A percentile compares a stretch with the other conserved stretches of the same genome.
phyloP scores from a whole-genome alignment of 441 rosid species.

The Rhodomyrtus psidioides region DNA sequence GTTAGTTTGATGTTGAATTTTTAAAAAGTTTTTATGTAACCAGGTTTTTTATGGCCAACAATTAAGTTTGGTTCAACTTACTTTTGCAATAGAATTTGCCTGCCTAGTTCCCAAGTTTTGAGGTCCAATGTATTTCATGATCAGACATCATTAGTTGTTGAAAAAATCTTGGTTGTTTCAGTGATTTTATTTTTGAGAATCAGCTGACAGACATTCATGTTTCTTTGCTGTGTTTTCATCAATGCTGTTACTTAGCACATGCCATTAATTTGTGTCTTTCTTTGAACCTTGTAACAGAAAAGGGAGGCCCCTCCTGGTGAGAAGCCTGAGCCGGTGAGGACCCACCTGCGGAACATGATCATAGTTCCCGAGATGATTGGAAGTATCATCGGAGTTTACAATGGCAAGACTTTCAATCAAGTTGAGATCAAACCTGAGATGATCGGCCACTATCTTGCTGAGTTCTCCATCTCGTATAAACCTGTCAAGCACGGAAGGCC shows the following conservation, averaged over 20 bases:
- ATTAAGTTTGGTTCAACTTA: background rate
- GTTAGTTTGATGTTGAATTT: background rate
- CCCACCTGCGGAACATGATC: slow-evolving; percentile 11
- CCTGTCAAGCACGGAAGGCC: slow-evolving; percentile 11
- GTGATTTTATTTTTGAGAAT: background rate
- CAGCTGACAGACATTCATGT: background rate
- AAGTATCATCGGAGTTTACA: slow-evolving; percentile 5
- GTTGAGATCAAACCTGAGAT: slow-evolving; percentile 7
- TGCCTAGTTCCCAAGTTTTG: background rate
- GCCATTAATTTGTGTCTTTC: background rate
- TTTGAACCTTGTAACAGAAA: background rate
- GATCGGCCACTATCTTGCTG: slow-evolving; percentile 5
- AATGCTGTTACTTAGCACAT: background rate
- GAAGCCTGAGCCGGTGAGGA: slow-evolving; percentile 9
- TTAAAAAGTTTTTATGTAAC: background rate
- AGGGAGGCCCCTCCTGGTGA: slow-evolving; percentile 10
- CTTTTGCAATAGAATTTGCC: background rate
- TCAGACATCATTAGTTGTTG: background rate
- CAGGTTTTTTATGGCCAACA: background rate
- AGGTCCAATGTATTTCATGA: background rate
- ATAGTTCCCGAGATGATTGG: slow-evolving; percentile 5
- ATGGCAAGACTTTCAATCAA: slow-evolving; percentile 7
- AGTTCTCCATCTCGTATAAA: slow-evolving; percentile 5
- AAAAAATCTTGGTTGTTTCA: background rate
- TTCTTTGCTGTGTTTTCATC: background rate